Base-by-base conservation (phyloP, 2,329 filamentous ascomycete genomes). In the Fusarium buxicola region DNA sequence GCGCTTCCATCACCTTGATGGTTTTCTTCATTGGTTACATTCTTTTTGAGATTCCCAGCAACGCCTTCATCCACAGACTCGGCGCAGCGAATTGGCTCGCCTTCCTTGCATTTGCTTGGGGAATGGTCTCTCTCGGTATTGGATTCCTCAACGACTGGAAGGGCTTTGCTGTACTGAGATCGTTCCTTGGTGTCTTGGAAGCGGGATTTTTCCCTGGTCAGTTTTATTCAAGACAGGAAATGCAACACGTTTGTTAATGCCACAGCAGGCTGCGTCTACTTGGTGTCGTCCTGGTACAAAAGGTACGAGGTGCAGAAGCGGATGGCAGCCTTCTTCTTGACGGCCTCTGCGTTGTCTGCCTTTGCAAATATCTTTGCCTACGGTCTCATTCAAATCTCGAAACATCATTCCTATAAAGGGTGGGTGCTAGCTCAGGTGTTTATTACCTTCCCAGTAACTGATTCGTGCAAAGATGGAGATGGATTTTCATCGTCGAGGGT, bases 11-110 rank as follows among this genome's bases (percentile, higher is more conserved):
- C 10, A 34, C 35, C 0, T 10, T 66, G 8, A 66, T 66, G 58
- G 63, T 66, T 4, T 66, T 66, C 11, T 66, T 66, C n/a, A 63
- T 66, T 1, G 58, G 58, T 0, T 65, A 65, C 8, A 63, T 63
- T 18, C 15, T 65, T 0, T 65, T 65, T 1, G 62, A 65, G 11
- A 55, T 65, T 4, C 62, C 62, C 0, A 65, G 62, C 12, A 65
- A 65, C 3, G 61, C 58, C 0, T 63, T 65, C 13, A 65, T 65
- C 9, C 62, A 65, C 0, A 66, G 60, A 1, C 45, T 66, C 2
- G 62, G 58, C 1, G 62, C 62, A 5, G 58, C 62, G 0, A 66
- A 65, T 2, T 65, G 63, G 63, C 62, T 65, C 3, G 41, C 63
- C 1, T 63, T 66, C 41, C 35, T 65, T 0, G 58, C 62, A 0